Conservation (phyloP, 2,329 filamentous ascomycete genomes). For the Biscogniauxia mediterranea region DNA sequence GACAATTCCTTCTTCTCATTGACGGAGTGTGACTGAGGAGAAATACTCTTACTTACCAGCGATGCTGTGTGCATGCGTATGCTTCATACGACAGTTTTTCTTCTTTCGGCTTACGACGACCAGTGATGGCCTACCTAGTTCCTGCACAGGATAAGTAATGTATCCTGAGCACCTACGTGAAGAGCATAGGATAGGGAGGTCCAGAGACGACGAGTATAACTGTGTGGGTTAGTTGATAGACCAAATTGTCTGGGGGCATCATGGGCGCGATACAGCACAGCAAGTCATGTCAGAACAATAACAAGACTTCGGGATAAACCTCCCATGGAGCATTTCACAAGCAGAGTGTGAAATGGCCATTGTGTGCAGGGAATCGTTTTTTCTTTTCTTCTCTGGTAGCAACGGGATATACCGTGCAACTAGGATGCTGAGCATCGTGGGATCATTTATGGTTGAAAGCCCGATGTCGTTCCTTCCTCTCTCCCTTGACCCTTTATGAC, state of each 20-base stretch:
- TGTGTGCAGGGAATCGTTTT: slow-evolving; percentile 51
- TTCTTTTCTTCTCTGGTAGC: slow-evolving; percentile 34
- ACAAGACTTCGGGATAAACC: slow-evolving; percentile 65
- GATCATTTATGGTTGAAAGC: slow-evolving; percentile 9
- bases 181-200: slow-evolving; percentile 2
- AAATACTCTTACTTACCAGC: too few species aligned
- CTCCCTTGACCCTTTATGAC: slow-evolving; percentile 6
- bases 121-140: not conserved
- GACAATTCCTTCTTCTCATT: too few species aligned
- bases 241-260: not conserved
- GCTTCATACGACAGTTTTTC: not conserved
- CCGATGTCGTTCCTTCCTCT: not conserved
- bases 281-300: slow-evolving; percentile 12
- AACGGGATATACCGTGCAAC: slow-evolving; percentile 25
- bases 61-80: too few species aligned
- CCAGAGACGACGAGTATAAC: not conserved
- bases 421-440: slow-evolving; percentile 31
- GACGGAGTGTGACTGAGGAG: too few species aligned
- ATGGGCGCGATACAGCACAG: slow-evolving; percentile 8
- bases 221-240: not conserved
- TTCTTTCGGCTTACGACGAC: not conserved
- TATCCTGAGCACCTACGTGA: slow-evolving; percentile 17
- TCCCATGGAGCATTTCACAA: slow-evolving; percentile 75
- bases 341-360: slow-evolving; percentile 69
- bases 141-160: not conserved